Conservation (phyloP, 805 yeast genomes). For the Pichia heedii region DNA sequence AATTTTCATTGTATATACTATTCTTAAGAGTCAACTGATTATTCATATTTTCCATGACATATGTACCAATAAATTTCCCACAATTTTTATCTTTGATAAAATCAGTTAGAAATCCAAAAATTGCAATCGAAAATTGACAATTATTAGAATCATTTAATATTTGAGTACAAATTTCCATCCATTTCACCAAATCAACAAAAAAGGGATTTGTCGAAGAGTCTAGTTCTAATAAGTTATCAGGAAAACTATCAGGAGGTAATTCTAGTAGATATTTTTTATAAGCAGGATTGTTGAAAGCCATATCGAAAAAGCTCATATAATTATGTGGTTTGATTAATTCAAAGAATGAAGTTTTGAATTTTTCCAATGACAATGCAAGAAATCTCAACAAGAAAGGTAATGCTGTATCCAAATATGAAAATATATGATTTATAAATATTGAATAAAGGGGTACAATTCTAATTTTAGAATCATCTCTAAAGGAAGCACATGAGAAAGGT, state of each 20-base stretch:
- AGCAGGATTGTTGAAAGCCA: slow-evolving; percentile 46
- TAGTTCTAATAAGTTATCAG: slow-evolving; percentile 2
- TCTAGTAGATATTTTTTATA: slow-evolving; percentile 30
- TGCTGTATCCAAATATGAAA: slow-evolving; percentile 41
- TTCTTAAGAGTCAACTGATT: slow-evolving; percentile 14
- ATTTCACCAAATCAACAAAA: slow-evolving; percentile 39
- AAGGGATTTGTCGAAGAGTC: slow-evolving; percentile 16
- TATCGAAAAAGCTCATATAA: slow-evolving; percentile 50
- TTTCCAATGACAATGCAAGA: slow-evolving; percentile 35
- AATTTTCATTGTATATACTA: slow-evolving; percentile 16
- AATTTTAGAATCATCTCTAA: slow-evolving; percentile 17
- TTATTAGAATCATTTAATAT: slow-evolving; percentile 40
- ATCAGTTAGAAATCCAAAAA: slow-evolving; percentile 40
- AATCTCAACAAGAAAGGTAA: slow-evolving; percentile 49
- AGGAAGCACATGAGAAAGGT: slow-evolving; percentile 22
- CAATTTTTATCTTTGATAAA: slow-evolving; percentile 15
- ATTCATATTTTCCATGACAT: slow-evolving; percentile 19
- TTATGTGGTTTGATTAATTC: slow-evolving; percentile 38
- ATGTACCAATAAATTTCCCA: slow-evolving; percentile 19
- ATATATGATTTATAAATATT: slow-evolving; percentile 42
- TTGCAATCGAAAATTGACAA: slow-evolving; percentile 43
- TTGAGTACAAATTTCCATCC: slow-evolving; percentile 39
- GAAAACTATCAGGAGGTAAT: slow-evolving; percentile 8
- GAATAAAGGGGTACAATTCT: slow-evolving; percentile 29
- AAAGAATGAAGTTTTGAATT: slow-evolving; percentile 47